phyloP scores from a whole-genome alignment of 2,329 filamentous ascomycete genomes.

The Penicillium capsulatum region DNA sequence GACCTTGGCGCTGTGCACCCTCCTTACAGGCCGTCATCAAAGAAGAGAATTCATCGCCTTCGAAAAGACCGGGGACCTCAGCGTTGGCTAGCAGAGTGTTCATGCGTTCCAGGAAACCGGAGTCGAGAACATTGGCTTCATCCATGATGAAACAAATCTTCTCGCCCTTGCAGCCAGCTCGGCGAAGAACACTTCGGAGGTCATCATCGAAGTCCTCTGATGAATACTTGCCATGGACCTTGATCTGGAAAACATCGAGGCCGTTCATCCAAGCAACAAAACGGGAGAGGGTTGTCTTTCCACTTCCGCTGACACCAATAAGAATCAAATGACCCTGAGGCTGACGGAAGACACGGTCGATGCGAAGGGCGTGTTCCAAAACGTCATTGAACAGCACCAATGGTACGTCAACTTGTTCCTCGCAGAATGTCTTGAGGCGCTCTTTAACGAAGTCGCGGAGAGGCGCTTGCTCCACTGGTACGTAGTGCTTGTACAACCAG shows the following conservation, averaged over 20 bases:
- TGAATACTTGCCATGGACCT: conserved; percentile 97
- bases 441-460: conserved; percentile 97
- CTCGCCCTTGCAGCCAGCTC: conserved; percentile 95
- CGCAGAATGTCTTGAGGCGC: conserved; percentile 94
- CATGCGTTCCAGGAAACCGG: conserved; percentile 98
- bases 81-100: conserved; percentile 97
- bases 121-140: conserved; percentile 96
- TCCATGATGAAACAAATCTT: conserved; percentile 99
- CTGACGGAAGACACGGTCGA: conserved; percentile 97
- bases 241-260: conserved; percentile 98
- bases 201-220: conserved; percentile 99
- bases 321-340: conserved; percentile 97
- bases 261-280: conserved; percentile 99
- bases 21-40: conserved; percentile 99
- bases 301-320: conserved; percentile 96
- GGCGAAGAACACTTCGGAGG: conserved; percentile 83
- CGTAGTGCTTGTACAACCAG: conserved; percentile 98
- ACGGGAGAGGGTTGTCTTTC: conserved; percentile 94
- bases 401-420: conserved; percentile 98
- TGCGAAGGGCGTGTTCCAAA: conserved; percentile 93
- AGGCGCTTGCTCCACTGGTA: conserved; percentile 91
- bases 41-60: conserved; percentile 97
- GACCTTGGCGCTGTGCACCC: conserved; percentile 89
- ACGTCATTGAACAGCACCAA: conserved; percentile 99
- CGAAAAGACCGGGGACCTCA: conserved; percentile 97